phyloP scores from a whole-genome alignment of 2,329 filamentous ascomycete genomes.

The Fonsecaea pugnacius region DNA sequence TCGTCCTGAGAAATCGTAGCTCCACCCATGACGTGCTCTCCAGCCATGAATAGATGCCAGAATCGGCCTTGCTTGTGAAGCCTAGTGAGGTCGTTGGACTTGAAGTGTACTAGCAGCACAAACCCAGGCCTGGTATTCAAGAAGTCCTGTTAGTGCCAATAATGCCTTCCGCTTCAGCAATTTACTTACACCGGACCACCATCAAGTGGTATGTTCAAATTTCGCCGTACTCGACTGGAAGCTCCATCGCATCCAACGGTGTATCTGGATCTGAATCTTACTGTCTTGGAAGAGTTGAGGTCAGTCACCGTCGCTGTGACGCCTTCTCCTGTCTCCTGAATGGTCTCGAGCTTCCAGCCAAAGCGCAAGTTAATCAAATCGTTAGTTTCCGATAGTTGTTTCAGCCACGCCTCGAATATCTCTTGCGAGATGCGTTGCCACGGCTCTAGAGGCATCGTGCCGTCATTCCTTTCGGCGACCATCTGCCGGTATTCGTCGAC shows the following conservation, averaged over 20 bases:
- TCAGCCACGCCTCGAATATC: constrained; percentile 46
- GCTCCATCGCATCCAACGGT: constrained; percentile 42
- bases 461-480: constrained; percentile 40
- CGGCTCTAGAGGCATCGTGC: constrained; percentile 41
- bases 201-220: constrained; percentile 35
- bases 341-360: constrained; percentile 38
- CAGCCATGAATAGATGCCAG: constrained; percentile 42
- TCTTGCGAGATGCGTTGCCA: constrained; percentile 43
- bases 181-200: constrained; percentile 40
- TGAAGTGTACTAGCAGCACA: constrained; percentile 43
- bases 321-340: constrained; percentile 31
- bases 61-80: constrained; percentile 40
- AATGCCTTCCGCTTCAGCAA: not conserved
- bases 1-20: constrained; percentile 41
- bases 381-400: constrained; percentile 32
- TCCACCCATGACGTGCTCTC: constrained; percentile 34
- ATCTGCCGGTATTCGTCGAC: constrained; percentile 29
- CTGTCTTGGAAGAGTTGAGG: constrained; percentile 27
- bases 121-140: constrained; percentile 29
- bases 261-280: constrained; percentile 34
- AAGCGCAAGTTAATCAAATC: constrained; percentile 38
- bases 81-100: constrained; percentile 39
- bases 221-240: constrained; percentile 37
- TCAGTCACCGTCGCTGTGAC: constrained; percentile 35
- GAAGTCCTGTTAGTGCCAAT: constrained; percentile 1